Base-by-base conservation (phyloP, 2,329 filamentous ascomycete genomes). In the Moelleriella libera region DNA sequence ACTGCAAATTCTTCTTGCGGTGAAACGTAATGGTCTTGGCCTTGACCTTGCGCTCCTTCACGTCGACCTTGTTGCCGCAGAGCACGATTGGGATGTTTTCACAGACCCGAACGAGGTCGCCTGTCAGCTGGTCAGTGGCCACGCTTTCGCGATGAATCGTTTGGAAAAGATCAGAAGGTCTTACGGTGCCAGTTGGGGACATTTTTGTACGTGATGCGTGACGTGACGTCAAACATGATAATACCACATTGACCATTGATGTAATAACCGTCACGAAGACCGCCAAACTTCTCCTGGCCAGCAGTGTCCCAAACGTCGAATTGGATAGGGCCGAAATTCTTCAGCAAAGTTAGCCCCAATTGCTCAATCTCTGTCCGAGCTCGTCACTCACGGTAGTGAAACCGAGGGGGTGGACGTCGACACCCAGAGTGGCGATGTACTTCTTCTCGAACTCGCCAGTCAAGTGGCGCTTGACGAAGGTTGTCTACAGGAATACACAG, bases 21-120 rank as follows among this genome's bases (percentile, higher is more conserved):
- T 98, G 92, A 86, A 98, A 98, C 58, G 92, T 98, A 73, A 98
- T 98, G 67, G 90, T 94, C 87, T 98, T 98, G 66, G 92, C 92
- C 83, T 98, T 98, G 68, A 98, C 92, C 77, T 98, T 98, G 71
- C 92, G 88, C 82, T 98, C 92, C 85, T 98, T 98, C 56, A 98
- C 92, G 64, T 98, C 90, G 69, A 98, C 90, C 82, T 98, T 98
- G 86, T 98, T 98, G 65, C 90, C 90, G 70, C 83, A 88, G 56
- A 98, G 85, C 62, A 97, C 92, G 63, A 98, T 97, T 60, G 90
- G 90, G 63, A 98, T 92, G 77, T 92, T 94, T 80, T 98, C 90
- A 76, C 90, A 97, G 64, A 98, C 90, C 72, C 90, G 92, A 72
- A 96, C 89, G 61, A 98, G 82, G 65, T 98, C 92, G 76, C 89